A percentile compares a stretch with the other conserved stretches of the same genome.
These are phyloP conservation scores for Colletotrichum siamense DNA, from an alignment of 2,329 filamentous ascomycete species.

Conservation along the genomic window DNA sequence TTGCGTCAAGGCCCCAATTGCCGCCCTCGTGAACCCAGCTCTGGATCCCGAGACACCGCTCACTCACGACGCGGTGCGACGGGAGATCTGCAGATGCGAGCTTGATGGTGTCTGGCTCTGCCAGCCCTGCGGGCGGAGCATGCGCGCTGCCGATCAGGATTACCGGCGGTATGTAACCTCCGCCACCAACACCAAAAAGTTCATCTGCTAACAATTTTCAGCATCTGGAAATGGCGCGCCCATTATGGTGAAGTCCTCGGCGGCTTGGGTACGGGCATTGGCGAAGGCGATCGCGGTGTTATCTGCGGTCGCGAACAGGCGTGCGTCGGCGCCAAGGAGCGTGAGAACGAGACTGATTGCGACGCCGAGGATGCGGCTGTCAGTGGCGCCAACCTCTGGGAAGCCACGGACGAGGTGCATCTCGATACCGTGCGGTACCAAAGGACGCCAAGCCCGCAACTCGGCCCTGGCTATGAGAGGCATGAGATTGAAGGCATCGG, in stretches of 20 bases:
- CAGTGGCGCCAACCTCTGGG: slow-evolving; percentile 20
- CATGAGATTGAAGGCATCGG: slow-evolving; percentile 94
- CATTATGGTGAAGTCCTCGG: slow-evolving; percentile 83
- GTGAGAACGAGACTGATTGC: slow-evolving; percentile 85
- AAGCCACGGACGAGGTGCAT: slow-evolving; percentile 31
- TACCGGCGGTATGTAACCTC: slow-evolving; percentile 57
- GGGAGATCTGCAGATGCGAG: slow-evolving; percentile 57
- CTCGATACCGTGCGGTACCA: slow-evolving; percentile 27
- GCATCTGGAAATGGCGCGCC: slow-evolving; percentile 88
- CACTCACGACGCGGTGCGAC: slow-evolving; percentile 61
- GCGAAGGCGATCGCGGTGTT: slow-evolving; percentile 87
- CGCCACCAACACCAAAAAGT: background rate
- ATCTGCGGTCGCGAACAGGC: slow-evolving; percentile 80
- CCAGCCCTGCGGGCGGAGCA: slow-evolving; percentile 77
- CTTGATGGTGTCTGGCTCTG: slow-evolving; percentile 80
- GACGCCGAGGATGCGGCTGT: slow-evolving; percentile 76
- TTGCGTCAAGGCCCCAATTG: slow-evolving; percentile 76
- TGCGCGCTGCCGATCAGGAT: slow-evolving; percentile 64
- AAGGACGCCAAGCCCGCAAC: slow-evolving; percentile 53
- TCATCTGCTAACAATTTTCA: slow-evolving; percentile 28
- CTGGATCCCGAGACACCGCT: slow-evolving; percentile 52
- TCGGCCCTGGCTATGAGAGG: slow-evolving; percentile 76
- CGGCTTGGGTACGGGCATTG: slow-evolving; percentile 84
- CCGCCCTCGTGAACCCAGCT: slow-evolving; percentile 52
- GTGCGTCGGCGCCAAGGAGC: slow-evolving; percentile 78